Evolutionary conservation across 768 basidiomycete species (phyloP), one percentile per base, ranked within the genome.

Genomic region (Daedalea quercina): DNA sequence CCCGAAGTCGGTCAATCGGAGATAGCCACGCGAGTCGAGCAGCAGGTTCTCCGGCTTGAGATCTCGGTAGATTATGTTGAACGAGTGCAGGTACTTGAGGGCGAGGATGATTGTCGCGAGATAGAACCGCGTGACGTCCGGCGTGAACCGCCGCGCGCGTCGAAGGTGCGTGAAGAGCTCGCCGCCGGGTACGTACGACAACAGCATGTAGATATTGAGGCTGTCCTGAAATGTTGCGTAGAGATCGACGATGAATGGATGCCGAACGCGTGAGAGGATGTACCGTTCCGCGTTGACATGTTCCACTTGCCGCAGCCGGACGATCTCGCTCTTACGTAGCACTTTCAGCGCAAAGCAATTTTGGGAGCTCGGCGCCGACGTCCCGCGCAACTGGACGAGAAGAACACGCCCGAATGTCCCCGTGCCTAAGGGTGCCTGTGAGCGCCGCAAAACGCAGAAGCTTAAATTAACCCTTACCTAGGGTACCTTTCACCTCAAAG

Each of bases 41-140:
- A 99, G 81, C n/a, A 99, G 81, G 63, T 99, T 99, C 70, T 99
- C 96, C 15, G 96, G 96, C 69, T 99, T 98, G 60, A 99, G 80
- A 70, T 98, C 95, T 42, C 95, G 91, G 70, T 98, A 98, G 63
- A 98, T 92, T 69, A 99, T 95, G 74, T 97, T 94, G 71, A 89
- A 91, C 13, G 87, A 87, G 68, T 98, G 96, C 4, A 98, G 76
- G 60, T 95, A 94, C 72, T 90, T 91, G 61, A 98, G 78, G 31
- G 94, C 96, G 54, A 98, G 82, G 63, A 96, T 83, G 67, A 97
- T 95, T 56, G 90, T 94, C 28, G 95, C 94, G 57, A 95, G 83
- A 71, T 97, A 99, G 72, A 98, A 99, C 44, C 96, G 84, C 23
- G 96, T 94, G 57, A 99, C 96, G 65, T 99, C 96, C 26, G 95